Percentiles rank a stretch among this genome's conserved stretches.
phyloP scores from a whole-genome alignment of 805 yeast genomes.

The Metschnikowia similis region DNA sequence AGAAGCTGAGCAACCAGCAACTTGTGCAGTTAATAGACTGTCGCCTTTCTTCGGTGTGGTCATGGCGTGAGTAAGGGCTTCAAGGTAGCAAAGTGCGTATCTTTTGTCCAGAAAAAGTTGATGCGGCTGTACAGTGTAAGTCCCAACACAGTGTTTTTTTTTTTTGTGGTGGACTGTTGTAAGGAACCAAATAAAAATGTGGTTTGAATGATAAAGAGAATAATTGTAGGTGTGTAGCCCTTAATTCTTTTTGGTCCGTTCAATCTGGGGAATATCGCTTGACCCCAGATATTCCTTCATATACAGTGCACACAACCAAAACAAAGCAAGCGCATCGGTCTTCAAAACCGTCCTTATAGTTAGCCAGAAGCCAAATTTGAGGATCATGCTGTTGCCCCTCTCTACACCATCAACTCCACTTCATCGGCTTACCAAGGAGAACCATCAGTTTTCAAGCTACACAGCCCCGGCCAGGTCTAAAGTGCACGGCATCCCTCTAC shows the following conservation, averaged over 20 bases:
- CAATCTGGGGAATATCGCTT: background rate
- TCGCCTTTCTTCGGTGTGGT: slow-evolving; percentile 15
- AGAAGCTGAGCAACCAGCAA: slow-evolving; percentile 61
- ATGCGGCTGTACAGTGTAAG: slow-evolving; percentile 1
- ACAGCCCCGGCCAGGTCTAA: slow-evolving; percentile 11
- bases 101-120: background rate
- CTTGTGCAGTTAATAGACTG: slow-evolving; percentile 52
- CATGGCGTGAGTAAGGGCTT: slow-evolving; percentile 1
- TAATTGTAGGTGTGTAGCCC: too few relatives aligned
- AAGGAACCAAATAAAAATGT: background rate
- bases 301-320: slow-evolving; percentile 1
- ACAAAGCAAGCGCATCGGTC: slow-evolving; percentile 5
- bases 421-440: slow-evolving; percentile 4
- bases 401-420: slow-evolving; percentile 22
- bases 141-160: background rate
- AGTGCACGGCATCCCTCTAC: slow-evolving; percentile 16
- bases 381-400: slow-evolving; percentile 11
- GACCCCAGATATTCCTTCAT: slow-evolving; percentile 6
- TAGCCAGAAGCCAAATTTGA: background rate
- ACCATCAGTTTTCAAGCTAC: slow-evolving; percentile 8
- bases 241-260: too few relatives aligned
- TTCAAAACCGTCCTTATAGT: background rate
- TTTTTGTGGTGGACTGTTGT: background rate
- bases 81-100: background rate
- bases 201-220: too few relatives aligned